A percentile compares a stretch with the other conserved stretches of the same genome.
These are phyloP conservation scores for Annulohypoxylon maeteangense DNA, from an alignment of 495 filamentous ascomycete genomes.

Conservation along the genomic window DNA sequence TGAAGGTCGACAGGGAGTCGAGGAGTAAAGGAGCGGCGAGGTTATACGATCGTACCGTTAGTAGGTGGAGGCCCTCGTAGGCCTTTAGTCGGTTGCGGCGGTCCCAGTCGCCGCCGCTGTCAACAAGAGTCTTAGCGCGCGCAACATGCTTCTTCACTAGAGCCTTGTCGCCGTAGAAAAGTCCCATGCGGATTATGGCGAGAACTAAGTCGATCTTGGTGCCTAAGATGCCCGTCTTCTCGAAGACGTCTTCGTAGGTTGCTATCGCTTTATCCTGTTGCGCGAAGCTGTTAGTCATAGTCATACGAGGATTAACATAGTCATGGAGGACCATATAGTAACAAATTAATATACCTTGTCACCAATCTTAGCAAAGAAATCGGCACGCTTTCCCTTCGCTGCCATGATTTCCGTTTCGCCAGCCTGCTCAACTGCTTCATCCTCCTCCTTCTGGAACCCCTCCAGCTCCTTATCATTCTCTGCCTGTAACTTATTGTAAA, in stretches of 20 bases:
- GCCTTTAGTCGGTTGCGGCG: conserved; percentile 97
- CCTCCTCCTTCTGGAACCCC: conserved; percentile 92
- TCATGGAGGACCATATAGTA: background rate
- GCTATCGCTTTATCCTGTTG: conserved; percentile 89
- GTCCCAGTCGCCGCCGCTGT: conserved; percentile 97
- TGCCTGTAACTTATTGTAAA: conserved; percentile 84
- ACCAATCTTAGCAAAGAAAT: conserved; percentile 92
- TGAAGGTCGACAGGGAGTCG: conserved; percentile 98
- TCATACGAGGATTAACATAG: background rate
- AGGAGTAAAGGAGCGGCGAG: conserved; percentile 91
- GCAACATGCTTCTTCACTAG: conserved; percentile 94
- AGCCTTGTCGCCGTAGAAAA: conserved; percentile 93
- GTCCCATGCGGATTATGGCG: conserved; percentile 91
- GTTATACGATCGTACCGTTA: conserved; percentile 89
- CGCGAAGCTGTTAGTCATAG: conserved; percentile 22
- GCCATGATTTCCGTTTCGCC: conserved; percentile 95
- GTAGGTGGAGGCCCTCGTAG: conserved; percentile 93
- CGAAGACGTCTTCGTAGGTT: conserved; percentile 88
- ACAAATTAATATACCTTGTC: conserved; percentile 78
- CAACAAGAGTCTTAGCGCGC: conserved; percentile 87
- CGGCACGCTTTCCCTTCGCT: conserved; percentile 91
- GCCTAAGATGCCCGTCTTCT: conserved; percentile 92
- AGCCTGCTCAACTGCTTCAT: conserved; percentile 92
- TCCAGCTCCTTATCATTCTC: conserved; percentile 94
- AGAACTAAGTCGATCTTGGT: conserved; percentile 97